Base-by-base conservation (phyloP, 1,284 basidiomycete species). In the Leccinum pallidistipes region DNA sequence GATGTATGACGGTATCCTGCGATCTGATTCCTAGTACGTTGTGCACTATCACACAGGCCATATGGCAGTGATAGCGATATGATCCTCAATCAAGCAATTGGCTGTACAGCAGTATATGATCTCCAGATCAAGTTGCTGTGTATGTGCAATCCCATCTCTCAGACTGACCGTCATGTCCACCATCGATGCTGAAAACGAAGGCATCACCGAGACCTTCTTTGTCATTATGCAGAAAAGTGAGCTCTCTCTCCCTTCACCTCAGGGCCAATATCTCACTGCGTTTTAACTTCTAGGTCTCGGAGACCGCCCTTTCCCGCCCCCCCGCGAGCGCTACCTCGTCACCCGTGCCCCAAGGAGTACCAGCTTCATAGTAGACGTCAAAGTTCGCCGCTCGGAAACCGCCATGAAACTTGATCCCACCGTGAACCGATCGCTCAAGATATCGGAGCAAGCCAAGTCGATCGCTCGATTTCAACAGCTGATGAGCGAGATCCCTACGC, bases 231-330 rank as follows among this genome's bases (percentile, higher is more conserved):
- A 55, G 21, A 55, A 55, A 38, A 36, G 53, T 14, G 36, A 36
- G 34, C 24, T 3, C 6, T 36, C 43, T 54, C 34, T n/a, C 34
- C 16, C 29, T 16, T 27, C 21, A 18, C 18, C 32, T 27, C 32
- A 27, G 18, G 32, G 27, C 4, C 9, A 55, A 12, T 16, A 8
- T 38, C 53, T 38, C n/a, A 38, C 9, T 14, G 9, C 21, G 21
- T 27, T 6, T n/a, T 24, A 3, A 24, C 21, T 24, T 24, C 34
- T 36, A 55, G 53, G 53, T 21, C n/a, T 90, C 68, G 76, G 77
- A 5, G 88, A 87, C 45, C 88, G 88, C 53, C 88, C 89, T 68
- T 84, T 83, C 11, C 86, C 87, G 1, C 85, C 88, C 1, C 85
- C 86, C 16, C 77, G 74, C 55, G 82, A 82, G 11, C 75, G 88